A percentile compares a stretch with the other conserved stretches of the same genome.
Evolutionary conservation across 2,329 filamentous ascomycete species (phyloP).

Genomic region (Talaromyces islandicus): DNA sequence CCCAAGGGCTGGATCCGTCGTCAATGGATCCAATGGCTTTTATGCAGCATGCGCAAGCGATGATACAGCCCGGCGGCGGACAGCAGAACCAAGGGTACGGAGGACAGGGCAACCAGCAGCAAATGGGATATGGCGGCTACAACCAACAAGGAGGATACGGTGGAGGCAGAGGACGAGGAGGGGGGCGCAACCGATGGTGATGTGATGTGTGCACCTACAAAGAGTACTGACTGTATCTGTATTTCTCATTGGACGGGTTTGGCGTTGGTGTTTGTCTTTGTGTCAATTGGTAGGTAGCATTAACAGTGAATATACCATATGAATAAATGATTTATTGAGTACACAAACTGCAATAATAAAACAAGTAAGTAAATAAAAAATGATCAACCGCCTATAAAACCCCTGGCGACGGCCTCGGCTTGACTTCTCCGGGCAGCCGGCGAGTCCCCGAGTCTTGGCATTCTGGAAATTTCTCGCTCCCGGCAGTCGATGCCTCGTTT

Average conservation of each 20-base stretch:
- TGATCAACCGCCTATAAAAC: background rate
- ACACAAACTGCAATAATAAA: background rate
- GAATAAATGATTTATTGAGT: background rate
- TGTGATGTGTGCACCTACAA: background rate
- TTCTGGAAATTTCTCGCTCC: slow-evolving; percentile 40
- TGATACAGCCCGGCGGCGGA: slow-evolving; percentile 40
- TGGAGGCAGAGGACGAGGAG: slow-evolving; percentile 29
- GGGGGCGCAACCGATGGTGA: slow-evolving; percentile 34
- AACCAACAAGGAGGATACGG: slow-evolving; percentile 34
- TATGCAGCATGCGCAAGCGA: slow-evolving; percentile 48
- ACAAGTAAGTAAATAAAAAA: too few relatives aligned
- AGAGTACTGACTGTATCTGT: background rate
- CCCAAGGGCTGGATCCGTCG: slow-evolving; percentile 48
- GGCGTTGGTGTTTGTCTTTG: slow-evolving; percentile 4
- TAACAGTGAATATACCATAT: background rate
- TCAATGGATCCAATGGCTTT: slow-evolving; percentile 50
- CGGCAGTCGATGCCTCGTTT: slow-evolving; percentile 23
- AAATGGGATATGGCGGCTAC: slow-evolving; percentile 39
- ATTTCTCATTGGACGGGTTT: slow-evolving; percentile 2
- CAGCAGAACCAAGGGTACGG: slow-evolving; percentile 27
- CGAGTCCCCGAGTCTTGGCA: slow-evolving; percentile 29
- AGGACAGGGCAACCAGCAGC: slow-evolving; percentile 32
- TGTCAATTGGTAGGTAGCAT: background rate
- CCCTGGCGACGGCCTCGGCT: slow-evolving; percentile 20
- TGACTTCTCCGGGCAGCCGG: slow-evolving; percentile 8